These are phyloP conservation scores for Polyporus tsugae DNA, from an alignment of 1,284 basidiomycete species.

Conservation along the genomic window DNA sequence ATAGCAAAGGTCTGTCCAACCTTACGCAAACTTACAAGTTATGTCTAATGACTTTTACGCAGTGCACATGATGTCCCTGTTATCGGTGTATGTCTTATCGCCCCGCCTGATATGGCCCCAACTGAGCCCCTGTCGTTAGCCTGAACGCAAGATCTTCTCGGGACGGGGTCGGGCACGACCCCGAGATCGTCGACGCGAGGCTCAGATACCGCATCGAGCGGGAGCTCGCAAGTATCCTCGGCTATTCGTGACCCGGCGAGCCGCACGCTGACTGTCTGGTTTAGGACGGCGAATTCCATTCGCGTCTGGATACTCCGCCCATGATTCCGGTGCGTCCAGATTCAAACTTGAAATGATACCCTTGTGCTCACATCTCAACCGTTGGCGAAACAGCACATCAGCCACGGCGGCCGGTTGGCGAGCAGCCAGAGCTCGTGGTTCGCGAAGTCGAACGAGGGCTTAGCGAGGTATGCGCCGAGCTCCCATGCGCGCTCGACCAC, in stretches of 20 bases:
- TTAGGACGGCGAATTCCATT: constrained; percentile 12
- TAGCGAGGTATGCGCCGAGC: constrained; percentile 20
- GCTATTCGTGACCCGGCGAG: neutral
- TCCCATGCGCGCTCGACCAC: constrained; percentile 30
- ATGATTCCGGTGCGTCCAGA: constrained; percentile 27
- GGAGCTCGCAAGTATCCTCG: constrained; percentile 22
- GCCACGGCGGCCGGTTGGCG: constrained; percentile 13
- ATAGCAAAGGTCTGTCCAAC: constrained; percentile 25
- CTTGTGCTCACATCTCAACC: neutral
- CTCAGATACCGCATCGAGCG: constrained; percentile 28
- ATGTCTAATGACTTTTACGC: neutral
- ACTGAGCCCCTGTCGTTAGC: neutral
- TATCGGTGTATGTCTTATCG: constrained; percentile 20
- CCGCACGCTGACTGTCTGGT: neutral
- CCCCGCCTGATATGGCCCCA: neutral
- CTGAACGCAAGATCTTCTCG: constrained; percentile 20
- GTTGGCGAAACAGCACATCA: constrained; percentile 17
- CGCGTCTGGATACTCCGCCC: constrained; percentile 22
- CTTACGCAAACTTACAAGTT: neutral
- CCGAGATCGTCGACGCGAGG: constrained; percentile 28
- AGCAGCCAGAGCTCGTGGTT: constrained; percentile 31
- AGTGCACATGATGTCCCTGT: constrained; percentile 27
- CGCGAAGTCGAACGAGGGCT: constrained; percentile 18
- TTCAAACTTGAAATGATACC: neutral
- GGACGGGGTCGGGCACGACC: constrained; percentile 23